These are phyloP conservation scores for Kwoniella dejecticola DNA, from an alignment of 768 basidiomycete genomes.

Conservation along the genomic window DNA sequence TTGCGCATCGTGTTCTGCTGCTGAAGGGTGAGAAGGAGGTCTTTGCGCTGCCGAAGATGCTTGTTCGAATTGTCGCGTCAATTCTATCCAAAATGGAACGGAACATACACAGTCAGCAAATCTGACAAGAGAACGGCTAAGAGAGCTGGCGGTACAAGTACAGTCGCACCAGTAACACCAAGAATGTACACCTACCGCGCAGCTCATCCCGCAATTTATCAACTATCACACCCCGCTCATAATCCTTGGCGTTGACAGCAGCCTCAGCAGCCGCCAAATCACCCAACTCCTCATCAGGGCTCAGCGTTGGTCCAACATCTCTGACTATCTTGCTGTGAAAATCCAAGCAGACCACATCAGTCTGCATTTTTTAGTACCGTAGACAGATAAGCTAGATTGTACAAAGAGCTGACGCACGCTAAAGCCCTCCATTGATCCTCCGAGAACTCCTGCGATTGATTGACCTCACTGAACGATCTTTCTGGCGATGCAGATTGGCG, in stretches of 20 bases:
- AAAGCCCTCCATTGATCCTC: conserved; percentile 32
- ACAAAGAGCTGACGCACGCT: neutral
- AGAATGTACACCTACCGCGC: conserved; percentile 40
- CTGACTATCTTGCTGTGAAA: conserved; percentile 29
- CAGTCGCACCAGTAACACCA: no score
- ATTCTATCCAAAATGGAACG: conserved; percentile 23
- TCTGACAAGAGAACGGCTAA: no score
- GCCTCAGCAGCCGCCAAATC: conserved; percentile 41
- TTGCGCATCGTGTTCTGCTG: conserved; percentile 38
- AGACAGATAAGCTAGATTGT: neutral
- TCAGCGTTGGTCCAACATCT: conserved; percentile 39
- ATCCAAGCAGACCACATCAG: neutral
- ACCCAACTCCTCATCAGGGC: conserved; percentile 38
- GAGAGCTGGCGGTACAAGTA: no score
- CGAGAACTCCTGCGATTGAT: conserved; percentile 18
- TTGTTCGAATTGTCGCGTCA: conserved; percentile 29
- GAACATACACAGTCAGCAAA: no score
- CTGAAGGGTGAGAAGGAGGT: conserved; percentile 35
- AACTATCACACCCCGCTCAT: conserved; percentile 23
- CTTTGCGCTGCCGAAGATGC: conserved; percentile 39
- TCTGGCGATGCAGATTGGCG: conserved; percentile 13
- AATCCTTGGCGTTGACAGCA: conserved; percentile 36
- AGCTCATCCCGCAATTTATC: conserved; percentile 26
- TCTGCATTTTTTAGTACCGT: neutral
- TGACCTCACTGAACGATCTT: conserved; percentile 20